Percentiles rank a stretch among this genome's conserved stretches.
These are phyloP conservation scores for Akanthomyces lecanii DNA, from an alignment of 2,329 filamentous ascomycete genomes.

Conservation along the genomic window DNA sequence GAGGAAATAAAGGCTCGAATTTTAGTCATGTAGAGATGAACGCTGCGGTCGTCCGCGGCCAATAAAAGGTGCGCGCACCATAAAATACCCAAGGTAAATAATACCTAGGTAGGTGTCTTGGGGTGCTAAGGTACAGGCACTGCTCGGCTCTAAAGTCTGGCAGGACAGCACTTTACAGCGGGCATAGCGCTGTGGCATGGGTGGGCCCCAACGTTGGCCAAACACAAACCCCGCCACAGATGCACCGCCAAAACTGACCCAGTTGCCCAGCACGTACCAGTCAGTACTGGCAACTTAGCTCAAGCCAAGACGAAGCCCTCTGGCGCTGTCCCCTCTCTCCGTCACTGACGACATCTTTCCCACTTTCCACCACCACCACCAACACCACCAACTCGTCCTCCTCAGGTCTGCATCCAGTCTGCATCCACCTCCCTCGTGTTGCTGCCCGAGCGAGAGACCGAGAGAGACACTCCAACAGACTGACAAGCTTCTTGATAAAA, in stretches of 20 bases:
- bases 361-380: slow-evolving; percentile 24
- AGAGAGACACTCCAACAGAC: neutral
- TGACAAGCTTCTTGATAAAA: slow-evolving; percentile 1
- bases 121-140: too few relatives aligned
- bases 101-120: too few relatives aligned
- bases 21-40: too few relatives aligned
- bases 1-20: too few relatives aligned
- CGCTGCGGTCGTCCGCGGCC: too few relatives aligned
- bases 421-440: slow-evolving; percentile 11
- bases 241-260: neutral
- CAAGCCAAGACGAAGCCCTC: neutral
- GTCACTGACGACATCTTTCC: slow-evolving; percentile 36
- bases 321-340: slow-evolving; percentile 21
- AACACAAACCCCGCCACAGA: neutral
- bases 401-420: slow-evolving; percentile 1
- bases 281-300: neutral
- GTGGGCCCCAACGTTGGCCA: neutral
- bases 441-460: slow-evolving; percentile 6
- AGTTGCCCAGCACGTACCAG: neutral
- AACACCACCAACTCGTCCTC: slow-evolving; percentile 12
- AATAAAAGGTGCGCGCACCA: too few relatives aligned
- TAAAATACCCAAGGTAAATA: too few relatives aligned
- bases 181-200: too few relatives aligned
- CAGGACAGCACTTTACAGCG: too few relatives aligned
- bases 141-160: too few relatives aligned